Evolutionary conservation across 2,329 filamentous ascomycete genomes (phyloP).

Genomic region (Fusarium xyrophilum): DNA sequence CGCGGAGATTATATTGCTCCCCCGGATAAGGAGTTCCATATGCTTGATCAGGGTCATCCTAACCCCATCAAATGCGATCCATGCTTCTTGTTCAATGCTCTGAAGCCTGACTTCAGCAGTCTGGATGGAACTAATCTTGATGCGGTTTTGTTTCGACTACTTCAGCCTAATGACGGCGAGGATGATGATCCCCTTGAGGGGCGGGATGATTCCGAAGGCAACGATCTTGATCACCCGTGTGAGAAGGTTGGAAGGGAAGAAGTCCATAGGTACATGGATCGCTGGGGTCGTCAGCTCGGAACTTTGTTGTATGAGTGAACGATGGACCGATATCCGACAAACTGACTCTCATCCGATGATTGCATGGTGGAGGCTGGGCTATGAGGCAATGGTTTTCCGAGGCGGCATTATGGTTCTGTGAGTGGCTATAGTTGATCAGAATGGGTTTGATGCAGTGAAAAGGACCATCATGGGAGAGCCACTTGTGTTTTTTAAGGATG

Average conservation of each 20-base stretch:
- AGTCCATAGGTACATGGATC: background rate
- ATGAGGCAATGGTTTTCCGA: no score
- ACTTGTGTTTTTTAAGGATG: no score
- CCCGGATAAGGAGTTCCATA: rapidly evolving
- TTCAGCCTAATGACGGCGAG: background rate
- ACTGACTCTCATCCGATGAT: background rate
- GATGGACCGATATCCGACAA: no score
- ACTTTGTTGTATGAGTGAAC: background rate
- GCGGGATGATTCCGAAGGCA: background rate
- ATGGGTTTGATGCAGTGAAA: background rate
- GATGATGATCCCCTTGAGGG: background rate
- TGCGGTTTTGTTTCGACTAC: background rate
- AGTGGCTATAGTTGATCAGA: no score
- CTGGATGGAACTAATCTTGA: background rate
- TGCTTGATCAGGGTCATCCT: background rate
- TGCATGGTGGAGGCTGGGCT: rapidly evolving
- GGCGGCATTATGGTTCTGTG: background rate
- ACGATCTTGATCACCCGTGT: background rate
- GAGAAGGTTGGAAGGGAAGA: background rate
- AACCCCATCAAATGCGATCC: background rate
- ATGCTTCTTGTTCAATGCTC: background rate
- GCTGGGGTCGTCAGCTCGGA: background rate
- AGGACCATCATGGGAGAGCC: background rate
- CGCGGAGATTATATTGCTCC: background rate
- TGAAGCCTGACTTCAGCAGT: background rate